Evolutionary conservation across 345 rosid genomes (phyloP).

Genomic region (Sonneratia caseolaris): DNA sequence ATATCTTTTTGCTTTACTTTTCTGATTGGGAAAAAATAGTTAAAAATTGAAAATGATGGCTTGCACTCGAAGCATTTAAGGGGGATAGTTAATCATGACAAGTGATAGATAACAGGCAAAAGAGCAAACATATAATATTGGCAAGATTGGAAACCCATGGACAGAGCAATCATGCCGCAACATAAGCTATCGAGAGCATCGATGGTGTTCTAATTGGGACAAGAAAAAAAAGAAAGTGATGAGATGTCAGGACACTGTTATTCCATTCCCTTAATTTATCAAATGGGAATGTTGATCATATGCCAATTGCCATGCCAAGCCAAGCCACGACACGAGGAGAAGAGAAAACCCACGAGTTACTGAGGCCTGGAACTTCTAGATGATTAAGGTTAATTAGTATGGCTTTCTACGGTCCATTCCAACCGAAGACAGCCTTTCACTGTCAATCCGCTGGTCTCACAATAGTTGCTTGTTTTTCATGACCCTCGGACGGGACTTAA

Average conservation of each 20-base stretch:
- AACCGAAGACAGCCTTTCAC: no score
- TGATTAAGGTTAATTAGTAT: no score
- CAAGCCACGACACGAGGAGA: not conserved
- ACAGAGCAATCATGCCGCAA: not conserved
- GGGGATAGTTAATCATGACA: not conserved
- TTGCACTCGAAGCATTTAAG: not conserved
- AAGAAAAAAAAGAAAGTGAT: not conserved
- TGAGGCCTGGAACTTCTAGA: no score
- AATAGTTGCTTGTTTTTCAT: no score
- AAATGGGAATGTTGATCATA: not conserved
- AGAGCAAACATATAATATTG: not conserved
- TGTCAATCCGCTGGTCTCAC: no score
- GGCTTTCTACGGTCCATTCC: no score
- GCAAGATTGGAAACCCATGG: not conserved
- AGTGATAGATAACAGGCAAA: not conserved
- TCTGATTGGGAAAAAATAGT: no score
- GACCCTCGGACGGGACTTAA: no score
- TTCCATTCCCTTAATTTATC: not conserved
- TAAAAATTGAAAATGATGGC: not conserved
- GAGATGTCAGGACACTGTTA: not conserved
- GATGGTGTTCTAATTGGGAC: constrained; percentile 2
- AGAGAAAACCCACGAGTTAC: not conserved
- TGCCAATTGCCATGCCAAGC: not conserved
- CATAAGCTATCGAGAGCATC: not conserved
- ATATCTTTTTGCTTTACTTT: no score